These are phyloP conservation scores for Crithidia brevicula DNA, from an alignment of 208 protist species.

Conservation along the genomic window DNA sequence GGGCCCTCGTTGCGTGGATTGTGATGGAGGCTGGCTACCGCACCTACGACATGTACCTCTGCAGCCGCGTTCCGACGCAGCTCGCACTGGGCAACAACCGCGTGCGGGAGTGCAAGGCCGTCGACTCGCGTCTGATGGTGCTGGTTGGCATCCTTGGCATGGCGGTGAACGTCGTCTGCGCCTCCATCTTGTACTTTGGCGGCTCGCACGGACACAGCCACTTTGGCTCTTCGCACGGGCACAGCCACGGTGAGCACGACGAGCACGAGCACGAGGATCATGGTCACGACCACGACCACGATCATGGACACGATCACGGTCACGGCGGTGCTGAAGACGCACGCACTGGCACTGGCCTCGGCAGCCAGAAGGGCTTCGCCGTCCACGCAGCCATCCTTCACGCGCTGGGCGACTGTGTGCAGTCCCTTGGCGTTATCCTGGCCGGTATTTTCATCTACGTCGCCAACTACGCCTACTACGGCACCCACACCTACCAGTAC, in stretches of 20 bases:
- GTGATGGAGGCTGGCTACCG: conserved; percentile 77
- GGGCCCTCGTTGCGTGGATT: conserved; percentile 84
- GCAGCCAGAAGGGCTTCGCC: conserved; percentile 45
- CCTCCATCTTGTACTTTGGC: conserved; percentile 84
- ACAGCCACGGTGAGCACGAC: conserved; percentile 45
- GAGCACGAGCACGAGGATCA: conserved; percentile 32
- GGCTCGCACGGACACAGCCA: conserved; percentile 83
- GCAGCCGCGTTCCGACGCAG: conserved; percentile 52
- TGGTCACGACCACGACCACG: conserved; percentile 35
- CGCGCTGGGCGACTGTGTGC: conserved; percentile 90
- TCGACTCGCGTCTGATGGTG: conserved; percentile 79
- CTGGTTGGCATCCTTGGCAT: conserved; percentile 83
- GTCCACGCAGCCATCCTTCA: conserved; percentile 89
- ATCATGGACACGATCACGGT: conserved; percentile 54
- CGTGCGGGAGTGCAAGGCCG: conserved; percentile 43
- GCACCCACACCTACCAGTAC: conserved; percentile 45
- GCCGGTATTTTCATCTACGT: conserved; percentile 85
- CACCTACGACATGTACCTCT: conserved; percentile 62
- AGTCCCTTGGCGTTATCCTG: conserved; percentile 88
- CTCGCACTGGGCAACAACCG: conserved; percentile 6
- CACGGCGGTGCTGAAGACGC: conserved; percentile 26
- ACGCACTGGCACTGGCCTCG: conserved; percentile 8
- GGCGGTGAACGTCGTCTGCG: conserved; percentile 87
- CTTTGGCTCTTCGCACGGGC: conserved; percentile 54
- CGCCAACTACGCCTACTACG: conserved; percentile 51